Base-by-base conservation (phyloP, 768 basidiomycete species). In the Pleurotus sapidus region DNA sequence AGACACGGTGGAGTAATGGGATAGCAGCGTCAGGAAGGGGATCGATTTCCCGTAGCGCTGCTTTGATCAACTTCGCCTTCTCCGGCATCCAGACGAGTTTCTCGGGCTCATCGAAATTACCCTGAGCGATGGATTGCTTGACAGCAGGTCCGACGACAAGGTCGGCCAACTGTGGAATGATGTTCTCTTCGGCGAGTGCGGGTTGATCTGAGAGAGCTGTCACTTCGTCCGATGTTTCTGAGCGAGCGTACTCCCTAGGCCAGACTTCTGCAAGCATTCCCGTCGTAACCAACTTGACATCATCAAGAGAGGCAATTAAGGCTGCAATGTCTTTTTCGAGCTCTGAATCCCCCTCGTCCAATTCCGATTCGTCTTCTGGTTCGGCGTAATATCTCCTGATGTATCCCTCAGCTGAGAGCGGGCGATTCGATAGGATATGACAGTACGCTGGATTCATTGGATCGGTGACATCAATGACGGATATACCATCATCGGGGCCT, bases 401-500 rank as follows among this genome's bases (percentile, higher is more conserved):
- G 37, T 58, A 58, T 37, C 43, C 39, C 39, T 50, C 49, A 12
- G 57, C 49, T 12, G 57, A 40, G 25, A 58, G 23, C 11, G 57
- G 57, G 7, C 39, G 17, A 20, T 42, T 17, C 14, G 34, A 39
- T 25, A 55, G 39, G 15, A 65, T 55, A 57, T 70, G 70, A 53
- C 70, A 68, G 58, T 70, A 71, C 1, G 68, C 54, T 17, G 69
- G 65, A 30, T 64, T 54, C 30, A 60, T 47, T 1, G 68, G 70
- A 56, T 68, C 62, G 2, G 72, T 68, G 23, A 75, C 59, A 51
- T 75, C 74, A 14, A 73, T 63, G 18, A 74, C 62, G 9, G 72
- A 70, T 4, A 74, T 66, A 0, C 73, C 72, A 43, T 72, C 70
- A 58, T 73, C 66, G 54, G 73, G 72, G 46, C 69, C 73, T 74